These are phyloP conservation scores for Tilletia caries DNA, from an alignment of 1,284 basidiomycete species.

Conservation along the genomic window DNA sequence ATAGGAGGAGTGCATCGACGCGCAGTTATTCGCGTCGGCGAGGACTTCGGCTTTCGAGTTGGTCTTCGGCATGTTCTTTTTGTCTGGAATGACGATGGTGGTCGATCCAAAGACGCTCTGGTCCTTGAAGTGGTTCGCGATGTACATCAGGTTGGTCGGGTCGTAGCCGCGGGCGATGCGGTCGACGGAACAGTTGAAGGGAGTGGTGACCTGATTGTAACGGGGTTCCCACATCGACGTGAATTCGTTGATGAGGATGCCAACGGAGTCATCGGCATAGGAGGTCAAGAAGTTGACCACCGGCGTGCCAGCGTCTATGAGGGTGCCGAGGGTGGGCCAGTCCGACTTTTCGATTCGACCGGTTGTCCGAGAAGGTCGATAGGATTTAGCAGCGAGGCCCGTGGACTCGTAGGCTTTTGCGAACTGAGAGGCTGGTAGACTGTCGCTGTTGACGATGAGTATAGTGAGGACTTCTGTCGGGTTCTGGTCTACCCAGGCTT, in stretches of 20 bases:
- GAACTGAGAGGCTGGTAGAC: slow-evolving; percentile 33
- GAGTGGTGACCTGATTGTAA: slow-evolving; percentile 70
- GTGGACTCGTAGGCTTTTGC: slow-evolving; percentile 65
- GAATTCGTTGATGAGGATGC: slow-evolving; percentile 89
- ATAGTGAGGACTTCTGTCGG: slow-evolving; percentile 68
- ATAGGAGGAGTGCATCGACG: slow-evolving; percentile 16
- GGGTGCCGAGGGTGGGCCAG: slow-evolving; percentile 80
- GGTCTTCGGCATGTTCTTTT: slow-evolving; percentile 61
- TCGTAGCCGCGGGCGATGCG: slow-evolving; percentile 69
- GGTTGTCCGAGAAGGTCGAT: slow-evolving; percentile 60
- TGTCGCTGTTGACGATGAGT: slow-evolving; percentile 49
- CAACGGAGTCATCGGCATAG: slow-evolving; percentile 67
- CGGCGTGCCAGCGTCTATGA: slow-evolving; percentile 74
- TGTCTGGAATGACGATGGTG: slow-evolving; percentile 64
- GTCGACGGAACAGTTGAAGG: slow-evolving; percentile 82
- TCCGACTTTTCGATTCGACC: slow-evolving; percentile 58
- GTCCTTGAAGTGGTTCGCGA: slow-evolving; percentile 82
- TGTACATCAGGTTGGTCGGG: slow-evolving; percentile 48
- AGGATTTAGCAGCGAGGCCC: slow-evolving; percentile 70
- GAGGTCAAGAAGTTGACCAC: slow-evolving; percentile 82
- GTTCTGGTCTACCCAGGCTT: slow-evolving; percentile 78
- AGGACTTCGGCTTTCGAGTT: slow-evolving; percentile 33
- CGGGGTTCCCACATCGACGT: slow-evolving; percentile 87
- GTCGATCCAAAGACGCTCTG: slow-evolving; percentile 58
- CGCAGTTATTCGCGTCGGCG: slow-evolving; percentile 35